Evolutionary conservation across 768 basidiomycete species (phyloP).

Genomic region (Fomitopsis pulvina): DNA sequence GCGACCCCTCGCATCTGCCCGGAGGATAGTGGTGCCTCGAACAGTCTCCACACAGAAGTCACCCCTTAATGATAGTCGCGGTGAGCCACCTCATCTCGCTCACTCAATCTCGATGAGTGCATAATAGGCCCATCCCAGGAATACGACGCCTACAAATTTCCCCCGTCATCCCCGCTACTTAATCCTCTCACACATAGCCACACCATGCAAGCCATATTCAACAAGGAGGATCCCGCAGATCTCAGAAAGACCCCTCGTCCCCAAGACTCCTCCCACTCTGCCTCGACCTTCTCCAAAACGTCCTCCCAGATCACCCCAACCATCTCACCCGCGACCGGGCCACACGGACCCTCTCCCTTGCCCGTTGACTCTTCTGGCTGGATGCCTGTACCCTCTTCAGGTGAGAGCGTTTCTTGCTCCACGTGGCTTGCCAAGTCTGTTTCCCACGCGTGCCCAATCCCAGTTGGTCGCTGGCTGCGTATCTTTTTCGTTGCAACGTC

Average conservation of each 20-base stretch:
- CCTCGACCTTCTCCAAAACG: not conserved
- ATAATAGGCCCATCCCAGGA: not conserved
- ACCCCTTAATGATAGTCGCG: not conserved
- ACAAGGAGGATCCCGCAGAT: not conserved
- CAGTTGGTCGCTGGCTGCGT: not conserved
- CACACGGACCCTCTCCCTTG: not conserved
- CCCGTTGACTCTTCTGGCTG: not conserved
- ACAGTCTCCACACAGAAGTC: not conserved
- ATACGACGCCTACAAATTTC: not conserved
- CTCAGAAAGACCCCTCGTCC: not conserved
- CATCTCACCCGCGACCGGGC: not conserved
- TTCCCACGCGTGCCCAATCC: not conserved
- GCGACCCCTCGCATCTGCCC: not conserved
- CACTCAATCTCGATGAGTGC: not conserved
- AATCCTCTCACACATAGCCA: not conserved
- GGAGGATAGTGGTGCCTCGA: not conserved
- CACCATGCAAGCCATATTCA: not conserved
- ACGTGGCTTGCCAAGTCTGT: not conserved
- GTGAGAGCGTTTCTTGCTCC: not conserved
- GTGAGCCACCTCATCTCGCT: not conserved
- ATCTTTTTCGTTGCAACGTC: slow-evolving; percentile 10
- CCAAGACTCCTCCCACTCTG: not conserved
- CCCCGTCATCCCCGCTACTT: not conserved
- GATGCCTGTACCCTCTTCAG: not conserved
- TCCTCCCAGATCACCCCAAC: too few species aligned